Base-by-base conservation (phyloP, 2,329 filamentous ascomycete species). In the Simplicillium sp. region DNA sequence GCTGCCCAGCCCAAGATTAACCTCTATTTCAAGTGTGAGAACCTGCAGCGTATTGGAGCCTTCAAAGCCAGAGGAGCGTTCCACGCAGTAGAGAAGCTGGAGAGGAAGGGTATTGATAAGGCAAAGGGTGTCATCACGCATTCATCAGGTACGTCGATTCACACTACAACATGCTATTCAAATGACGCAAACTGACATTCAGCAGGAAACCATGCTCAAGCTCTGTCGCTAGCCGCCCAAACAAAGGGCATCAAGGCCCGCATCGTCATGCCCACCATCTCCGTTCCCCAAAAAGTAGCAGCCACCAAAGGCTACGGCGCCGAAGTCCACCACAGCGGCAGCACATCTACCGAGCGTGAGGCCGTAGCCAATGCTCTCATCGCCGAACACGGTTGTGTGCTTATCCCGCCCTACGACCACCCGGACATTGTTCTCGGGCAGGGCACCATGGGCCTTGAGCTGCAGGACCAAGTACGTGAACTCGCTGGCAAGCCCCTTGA, bases 21-120 rank as follows among this genome's bases (percentile, higher is more conserved):
- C 11, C 70, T 97, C 39, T 92, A 86, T 68, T 94, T 97, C 75
- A 97, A 97, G 67, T 94, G 87, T 61, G 90, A 97, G 69, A 96
- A 96, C 61, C 68, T 87, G 44, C 92, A 97, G 67, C 79, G 80
- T 41, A 80, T 94, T 41, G 92, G 90, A 39, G 90, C 90, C 1
- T 97, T 97, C 70, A 97, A 97, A 66, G 84, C 80, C 13, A 71
- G 90, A 7, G 92, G 90, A 5, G 90, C 89, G 0, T 96, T 95
- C 52, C 87, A 96, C 61, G 88, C 89, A 1, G 57, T 95, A 31
- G 73, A 80, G 53, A 65, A 84, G 42, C 69, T 81, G 31, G 75
- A 77, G 47, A 71, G 69, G 12, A 72, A 72, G 3, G 72, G 83
- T 0, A 62, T 64, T 50, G 66, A 65, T 54, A 25, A 25, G 20